These are phyloP conservation scores for Zymoseptoria crescenta DNA, from an alignment of 2,329 filamentous ascomycete species.

Conservation along the genomic window DNA sequence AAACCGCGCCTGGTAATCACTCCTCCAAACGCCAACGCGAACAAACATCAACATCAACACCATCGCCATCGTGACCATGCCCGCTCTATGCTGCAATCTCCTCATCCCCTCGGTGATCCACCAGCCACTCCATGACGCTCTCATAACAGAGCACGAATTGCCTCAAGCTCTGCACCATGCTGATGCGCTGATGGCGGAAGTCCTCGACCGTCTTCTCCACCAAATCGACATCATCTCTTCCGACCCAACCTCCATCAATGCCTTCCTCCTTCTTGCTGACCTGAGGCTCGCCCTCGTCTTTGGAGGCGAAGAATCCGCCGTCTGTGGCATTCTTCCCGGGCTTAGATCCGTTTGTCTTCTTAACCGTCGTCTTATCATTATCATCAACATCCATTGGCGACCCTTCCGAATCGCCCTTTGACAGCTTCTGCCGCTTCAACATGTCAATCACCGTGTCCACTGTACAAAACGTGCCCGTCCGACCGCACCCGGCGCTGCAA, in stretches of 20 bases:
- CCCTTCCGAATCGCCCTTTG: constrained; percentile 19
- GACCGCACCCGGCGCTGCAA: constrained; percentile 90
- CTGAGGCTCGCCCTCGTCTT: constrained; percentile 1
- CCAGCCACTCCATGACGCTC: constrained; percentile 81
- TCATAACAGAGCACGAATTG: constrained; percentile 98
- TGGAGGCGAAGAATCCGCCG: constrained; percentile 24
- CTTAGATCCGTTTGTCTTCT: neutral
- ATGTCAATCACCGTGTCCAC: constrained; percentile 95
- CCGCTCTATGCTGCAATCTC: neutral
- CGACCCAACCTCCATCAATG: constrained; percentile 53
- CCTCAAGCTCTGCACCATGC: constrained; percentile 91
- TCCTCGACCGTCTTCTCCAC: constrained; percentile 84
- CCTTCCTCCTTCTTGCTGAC: constrained; percentile 22
- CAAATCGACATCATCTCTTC: constrained; percentile 64
- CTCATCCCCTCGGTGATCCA: constrained; percentile 31
- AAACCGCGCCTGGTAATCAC: neutral
- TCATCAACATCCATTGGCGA: constrained; percentile 43
- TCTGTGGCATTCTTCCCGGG: constrained; percentile 1
- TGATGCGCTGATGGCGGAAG: constrained; percentile 78
- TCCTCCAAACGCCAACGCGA: neutral
- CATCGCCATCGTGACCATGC: neutral
- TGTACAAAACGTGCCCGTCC: constrained; percentile 93
- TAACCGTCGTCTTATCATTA: constrained; percentile 20
- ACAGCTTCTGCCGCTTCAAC: constrained; percentile 70
- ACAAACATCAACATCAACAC: neutral